phyloP scores from a whole-genome alignment of 225 moss, liverwort and hornwort genomes.

The Pseudisothecium myosuroides region DNA sequence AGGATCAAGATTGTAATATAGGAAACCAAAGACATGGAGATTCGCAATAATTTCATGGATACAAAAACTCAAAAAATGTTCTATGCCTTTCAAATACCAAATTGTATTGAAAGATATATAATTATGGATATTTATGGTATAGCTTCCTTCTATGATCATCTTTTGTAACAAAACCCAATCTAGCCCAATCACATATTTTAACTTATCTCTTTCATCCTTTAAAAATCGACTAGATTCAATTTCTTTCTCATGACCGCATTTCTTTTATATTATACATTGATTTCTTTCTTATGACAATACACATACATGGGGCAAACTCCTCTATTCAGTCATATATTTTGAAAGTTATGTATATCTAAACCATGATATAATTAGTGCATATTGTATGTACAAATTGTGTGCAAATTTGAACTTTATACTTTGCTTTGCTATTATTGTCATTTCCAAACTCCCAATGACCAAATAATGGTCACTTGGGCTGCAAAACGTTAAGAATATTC shows the following conservation, averaged over 20 bases:
- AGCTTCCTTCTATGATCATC: not conserved
- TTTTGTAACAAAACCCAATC: not conserved
- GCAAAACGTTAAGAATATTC: not conserved
- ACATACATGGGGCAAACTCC: accelerated
- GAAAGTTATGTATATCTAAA: accelerated
- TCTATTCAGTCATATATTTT: not conserved
- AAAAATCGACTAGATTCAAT: accelerated
- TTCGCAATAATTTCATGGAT: not conserved
- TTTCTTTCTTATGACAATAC: not conserved
- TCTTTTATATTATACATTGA: not conserved
- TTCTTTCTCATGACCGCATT: not conserved
- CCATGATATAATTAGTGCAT: not conserved
- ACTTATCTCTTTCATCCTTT: not conserved
- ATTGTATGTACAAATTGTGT: not conserved
- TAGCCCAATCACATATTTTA: not conserved
- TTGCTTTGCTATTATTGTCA: not conserved
- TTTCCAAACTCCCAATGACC: not conserved
- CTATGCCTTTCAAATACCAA: not conserved
- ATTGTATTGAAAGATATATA: not conserved
- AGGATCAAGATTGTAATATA: not conserved
- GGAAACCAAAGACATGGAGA: not conserved
- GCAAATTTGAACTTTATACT: not conserved
- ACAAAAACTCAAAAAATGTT: not conserved
- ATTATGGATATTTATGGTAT: not conserved
- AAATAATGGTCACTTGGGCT: not conserved